phyloP scores from a whole-genome alignment of 495 filamentous ascomycete species.

The Aspergillus conjunctus region DNA sequence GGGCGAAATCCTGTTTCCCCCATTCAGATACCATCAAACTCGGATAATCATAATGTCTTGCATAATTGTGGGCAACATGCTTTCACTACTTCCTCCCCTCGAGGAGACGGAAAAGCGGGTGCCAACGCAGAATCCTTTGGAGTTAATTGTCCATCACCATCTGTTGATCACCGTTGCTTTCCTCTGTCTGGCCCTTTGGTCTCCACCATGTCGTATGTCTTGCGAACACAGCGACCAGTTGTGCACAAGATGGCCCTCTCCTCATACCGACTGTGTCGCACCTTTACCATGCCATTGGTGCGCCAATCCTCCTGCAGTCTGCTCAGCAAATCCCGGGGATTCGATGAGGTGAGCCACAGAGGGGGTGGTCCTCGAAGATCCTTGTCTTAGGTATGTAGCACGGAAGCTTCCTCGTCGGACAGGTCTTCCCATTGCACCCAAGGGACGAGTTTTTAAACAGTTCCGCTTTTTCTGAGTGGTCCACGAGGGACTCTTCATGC shows the following conservation, averaged over 20 bases:
- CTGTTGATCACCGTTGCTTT: slow-evolving; percentile 20
- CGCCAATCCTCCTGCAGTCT: slow-evolving; percentile 5
- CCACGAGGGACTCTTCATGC: slow-evolving; percentile 9
- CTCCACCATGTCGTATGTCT: slow-evolving; percentile 11
- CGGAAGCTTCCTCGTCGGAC: slow-evolving; percentile 11
- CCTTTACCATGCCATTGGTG: slow-evolving; percentile 8
- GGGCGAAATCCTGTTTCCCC: slow-evolving; percentile 13
- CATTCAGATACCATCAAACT: slow-evolving; percentile 11
- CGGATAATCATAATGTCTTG: slow-evolving; percentile 25
- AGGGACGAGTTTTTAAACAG: neutral
- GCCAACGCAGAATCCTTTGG: slow-evolving; percentile 1
- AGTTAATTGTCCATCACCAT: neutral
- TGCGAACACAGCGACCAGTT: slow-evolving; percentile 11
- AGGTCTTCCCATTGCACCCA: neutral
- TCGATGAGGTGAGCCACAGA: neutral
- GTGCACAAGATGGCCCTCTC: neutral
- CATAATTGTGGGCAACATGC: slow-evolving; percentile 23
- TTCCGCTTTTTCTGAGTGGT: slow-evolving; percentile 15
- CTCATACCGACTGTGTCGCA: neutral
- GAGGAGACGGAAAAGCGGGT: slow-evolving; percentile 7
- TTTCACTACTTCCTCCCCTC: slow-evolving; percentile 4
- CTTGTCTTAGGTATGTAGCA: slow-evolving; percentile 12
- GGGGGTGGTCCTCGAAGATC: slow-evolving; percentile 3
- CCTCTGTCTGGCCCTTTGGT: slow-evolving; percentile 7
- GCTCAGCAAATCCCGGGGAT: slow-evolving; percentile 14